phyloP scores from a whole-genome alignment of 805 yeast genomes.

The Ogataea chonburiensis region DNA sequence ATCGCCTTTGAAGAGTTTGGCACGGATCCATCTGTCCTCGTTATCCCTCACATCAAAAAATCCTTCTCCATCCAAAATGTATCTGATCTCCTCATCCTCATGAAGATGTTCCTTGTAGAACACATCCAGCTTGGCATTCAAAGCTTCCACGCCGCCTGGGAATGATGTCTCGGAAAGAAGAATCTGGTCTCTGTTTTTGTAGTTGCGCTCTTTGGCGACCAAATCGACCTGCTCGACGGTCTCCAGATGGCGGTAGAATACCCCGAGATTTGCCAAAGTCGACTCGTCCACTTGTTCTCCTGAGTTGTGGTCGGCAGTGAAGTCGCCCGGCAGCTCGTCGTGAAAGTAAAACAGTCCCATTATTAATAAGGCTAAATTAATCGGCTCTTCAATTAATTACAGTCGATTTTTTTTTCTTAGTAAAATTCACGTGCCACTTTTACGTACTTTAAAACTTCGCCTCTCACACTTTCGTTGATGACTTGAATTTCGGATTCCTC shows the following conservation, averaged over 20 bases:
- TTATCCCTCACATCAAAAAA: constrained; percentile 81
- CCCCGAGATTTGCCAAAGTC: constrained; percentile 61
- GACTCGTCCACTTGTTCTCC: constrained; percentile 55
- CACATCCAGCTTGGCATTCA: constrained; percentile 60
- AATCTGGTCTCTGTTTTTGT: constrained; percentile 78
- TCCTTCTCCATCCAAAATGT: constrained; percentile 85
- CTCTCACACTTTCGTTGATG: constrained; percentile 5
- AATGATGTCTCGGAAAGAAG: constrained; percentile 58
- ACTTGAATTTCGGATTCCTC: constrained; percentile 2
- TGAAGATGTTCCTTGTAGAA: constrained; percentile 88
- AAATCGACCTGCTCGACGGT: constrained; percentile 56
- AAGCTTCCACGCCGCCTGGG: constrained; percentile 57
- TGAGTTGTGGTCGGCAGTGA: constrained; percentile 69
- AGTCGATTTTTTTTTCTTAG: constrained; percentile 1
- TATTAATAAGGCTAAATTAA: constrained; percentile 11
- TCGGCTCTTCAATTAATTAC: constrained; percentile 4
- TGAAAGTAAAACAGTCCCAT: constrained; percentile 48
- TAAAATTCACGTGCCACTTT: constrained; percentile 12
- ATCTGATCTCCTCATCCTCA: constrained; percentile 96
- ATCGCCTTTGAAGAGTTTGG: constrained; percentile 62
- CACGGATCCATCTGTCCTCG: constrained; percentile 69
- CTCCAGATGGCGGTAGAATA: constrained; percentile 55
- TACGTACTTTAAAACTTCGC: constrained; percentile 11
- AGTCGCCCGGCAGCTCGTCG: constrained; percentile 58
- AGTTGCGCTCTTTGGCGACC: constrained; percentile 67